phyloP scores from a whole-genome alignment of 169 alveolate species.

The Cyclospora cayetanensis region DNA sequence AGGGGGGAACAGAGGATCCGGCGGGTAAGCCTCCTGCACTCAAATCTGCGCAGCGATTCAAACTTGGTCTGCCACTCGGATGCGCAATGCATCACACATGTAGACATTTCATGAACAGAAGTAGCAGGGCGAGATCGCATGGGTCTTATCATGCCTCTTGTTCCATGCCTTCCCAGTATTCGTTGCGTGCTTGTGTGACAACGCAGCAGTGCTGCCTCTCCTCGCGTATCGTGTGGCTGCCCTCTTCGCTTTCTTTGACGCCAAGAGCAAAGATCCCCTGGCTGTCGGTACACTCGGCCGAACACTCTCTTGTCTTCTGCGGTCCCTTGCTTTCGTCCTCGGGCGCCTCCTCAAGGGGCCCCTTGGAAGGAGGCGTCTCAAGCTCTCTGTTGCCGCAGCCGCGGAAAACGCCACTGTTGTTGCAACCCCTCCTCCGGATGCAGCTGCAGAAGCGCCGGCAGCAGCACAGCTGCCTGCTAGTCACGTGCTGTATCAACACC shows the following conservation, averaged over 20 bases:
- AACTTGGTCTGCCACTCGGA: too few relatives aligned
- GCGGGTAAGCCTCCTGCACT: too few relatives aligned
- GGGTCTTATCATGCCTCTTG: too few relatives aligned
- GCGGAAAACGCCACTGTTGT: background rate
- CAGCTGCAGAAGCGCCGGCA: conserved; percentile 3
- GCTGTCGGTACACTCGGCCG: conserved; percentile 13
- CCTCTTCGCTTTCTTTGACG: background rate
- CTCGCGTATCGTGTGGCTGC: background rate
- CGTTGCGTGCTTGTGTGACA: too few relatives aligned
- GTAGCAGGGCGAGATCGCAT: too few relatives aligned
- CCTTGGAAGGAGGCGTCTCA: background rate
- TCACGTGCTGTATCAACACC: background rate
- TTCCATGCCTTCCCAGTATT: too few relatives aligned
- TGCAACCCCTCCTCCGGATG: background rate
- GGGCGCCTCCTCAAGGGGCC: background rate
- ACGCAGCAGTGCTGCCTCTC: background rate
- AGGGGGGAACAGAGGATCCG: background rate
- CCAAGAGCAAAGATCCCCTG: background rate
- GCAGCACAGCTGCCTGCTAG: conserved; percentile 2
- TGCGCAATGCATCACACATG: too few relatives aligned
- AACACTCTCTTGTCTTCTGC: background rate
- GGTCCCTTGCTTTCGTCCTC: background rate
- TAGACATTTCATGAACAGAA: too few relatives aligned
- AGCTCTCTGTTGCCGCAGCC: conserved; percentile 39
- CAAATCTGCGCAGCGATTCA: too few relatives aligned